Conservation (phyloP, 2,329 filamentous ascomycete genomes). For the Penicillium sp. region DNA sequence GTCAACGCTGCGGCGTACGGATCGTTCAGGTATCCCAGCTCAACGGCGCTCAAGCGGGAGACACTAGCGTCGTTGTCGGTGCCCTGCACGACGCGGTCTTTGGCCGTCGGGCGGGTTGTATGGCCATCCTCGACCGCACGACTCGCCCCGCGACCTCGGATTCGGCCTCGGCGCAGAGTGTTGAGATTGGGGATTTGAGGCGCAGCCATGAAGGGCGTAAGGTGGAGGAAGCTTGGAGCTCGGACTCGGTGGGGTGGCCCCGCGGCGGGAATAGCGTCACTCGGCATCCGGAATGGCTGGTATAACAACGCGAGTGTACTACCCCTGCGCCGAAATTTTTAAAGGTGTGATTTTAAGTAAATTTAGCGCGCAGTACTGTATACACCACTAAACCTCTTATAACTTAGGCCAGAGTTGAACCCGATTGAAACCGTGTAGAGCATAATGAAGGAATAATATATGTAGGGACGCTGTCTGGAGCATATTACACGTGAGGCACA, state of each 20-base stretch:
- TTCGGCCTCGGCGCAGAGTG: conserved; percentile 54
- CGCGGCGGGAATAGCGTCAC: conserved; percentile 8
- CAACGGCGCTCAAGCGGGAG: conserved; percentile 83
- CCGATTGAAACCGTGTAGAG: too few relatives aligned
- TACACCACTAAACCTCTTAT: too few relatives aligned
- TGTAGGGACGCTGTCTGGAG: too few relatives aligned
- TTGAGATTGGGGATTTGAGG: conserved; percentile 76
- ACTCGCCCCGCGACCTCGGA: conserved; percentile 44
- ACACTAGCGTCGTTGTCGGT: conserved; percentile 91
- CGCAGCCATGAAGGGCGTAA: conserved; percentile 58
- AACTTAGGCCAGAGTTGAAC: too few relatives aligned
- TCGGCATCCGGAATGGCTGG: background rate
- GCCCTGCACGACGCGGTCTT: conserved; percentile 75
- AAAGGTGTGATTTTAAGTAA: too few relatives aligned
- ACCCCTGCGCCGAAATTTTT: too few relatives aligned
- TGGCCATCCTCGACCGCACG: conserved; percentile 17
- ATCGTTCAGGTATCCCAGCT: conserved; percentile 79
- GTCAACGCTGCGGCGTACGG: conserved; percentile 72
- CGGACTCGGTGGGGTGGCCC: conserved; percentile 16
- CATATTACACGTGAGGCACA: too few relatives aligned
- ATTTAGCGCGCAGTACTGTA: too few relatives aligned
- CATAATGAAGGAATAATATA: too few relatives aligned
- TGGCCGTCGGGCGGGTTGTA: conserved; percentile 40
- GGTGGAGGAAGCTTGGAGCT: conserved; percentile 19
- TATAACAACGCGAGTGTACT: background rate